Evolutionary conservation across 2,329 filamentous ascomycete genomes (phyloP).

Genomic region (Xylariaceae sp.): DNA sequence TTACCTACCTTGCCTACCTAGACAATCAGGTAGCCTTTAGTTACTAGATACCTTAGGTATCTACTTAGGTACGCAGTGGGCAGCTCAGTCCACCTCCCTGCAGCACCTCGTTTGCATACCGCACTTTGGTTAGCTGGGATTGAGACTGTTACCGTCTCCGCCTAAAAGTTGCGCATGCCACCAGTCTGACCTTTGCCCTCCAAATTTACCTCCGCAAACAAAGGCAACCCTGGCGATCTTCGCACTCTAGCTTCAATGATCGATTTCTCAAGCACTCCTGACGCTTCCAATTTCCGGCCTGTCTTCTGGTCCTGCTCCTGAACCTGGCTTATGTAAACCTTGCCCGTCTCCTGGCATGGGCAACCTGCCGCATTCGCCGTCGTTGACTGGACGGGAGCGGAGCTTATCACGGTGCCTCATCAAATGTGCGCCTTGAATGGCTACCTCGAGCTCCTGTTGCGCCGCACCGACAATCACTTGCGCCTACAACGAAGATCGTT

Average conservation of each 20-base stretch:
- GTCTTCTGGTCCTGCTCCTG: neutral
- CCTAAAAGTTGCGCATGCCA: no score
- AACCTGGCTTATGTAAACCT: neutral
- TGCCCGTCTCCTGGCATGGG: no score
- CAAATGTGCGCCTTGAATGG: no score
- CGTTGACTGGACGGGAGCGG: no score
- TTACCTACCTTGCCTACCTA: neutral
- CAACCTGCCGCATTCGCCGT: no score
- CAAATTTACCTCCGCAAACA: conserved; percentile 1
- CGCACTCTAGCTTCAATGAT: conserved; percentile 1
- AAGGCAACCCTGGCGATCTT: neutral
- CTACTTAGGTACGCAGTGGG: neutral
- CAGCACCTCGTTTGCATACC: conserved; percentile 2
- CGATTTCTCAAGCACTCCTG: neutral
- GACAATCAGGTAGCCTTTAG: no score
- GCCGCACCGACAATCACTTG: no score
- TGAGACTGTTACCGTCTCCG: neutral
- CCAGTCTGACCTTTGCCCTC: no score
- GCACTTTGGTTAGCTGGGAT: neutral
- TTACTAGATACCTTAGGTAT: neutral
- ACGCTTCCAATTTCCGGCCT: neutral
- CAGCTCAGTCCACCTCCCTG: neutral
- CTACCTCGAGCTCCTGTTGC: no score
- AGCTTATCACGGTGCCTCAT: no score
- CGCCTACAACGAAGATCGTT: no score